Evolutionary conservation across 2,329 filamentous ascomycete genomes (phyloP), one percentile per base, ranked within the genome.

Genomic region (Ophiostoma montium): DNA sequence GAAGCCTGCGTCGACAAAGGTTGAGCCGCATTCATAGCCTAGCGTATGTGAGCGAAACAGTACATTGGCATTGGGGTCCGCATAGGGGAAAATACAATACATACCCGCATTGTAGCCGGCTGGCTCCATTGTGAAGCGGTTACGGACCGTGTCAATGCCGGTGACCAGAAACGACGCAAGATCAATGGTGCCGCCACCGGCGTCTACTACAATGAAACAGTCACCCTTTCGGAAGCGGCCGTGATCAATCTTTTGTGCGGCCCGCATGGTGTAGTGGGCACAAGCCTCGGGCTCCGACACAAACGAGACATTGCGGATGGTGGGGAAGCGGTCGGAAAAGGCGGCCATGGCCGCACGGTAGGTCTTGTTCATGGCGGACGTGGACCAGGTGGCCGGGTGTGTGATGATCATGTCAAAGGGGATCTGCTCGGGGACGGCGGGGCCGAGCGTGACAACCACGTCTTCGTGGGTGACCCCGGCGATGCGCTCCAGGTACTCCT

Each of bases 201-300:
- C 58, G 31, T 60, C 58, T 6, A 58, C 56, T 7, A 60, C 57
- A 35, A 60, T 54, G 33, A 59, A 59, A 46, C 57, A 58, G 41
- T 59, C 58, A 10, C 35, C 44, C 35, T 56, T 57, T 21, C 52
- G 39, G 35, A 59, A 56, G 3, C 51, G 48, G 1, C 49, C 49
- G 19, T 55, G 50, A 19, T 58, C 55, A 5, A 50, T 38, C 15
- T 53, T 53, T 53, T 55, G 54, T 5, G 57, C 58, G 9, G 53
- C 58, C 3, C 56, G 54, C 21, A 60, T 49, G 11, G 49, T 56
- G 50, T 53, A 55, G 15, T 55, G 53, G 9, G 55, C 55, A 33
- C 53, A 54, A 2, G 55, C 55, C 16, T 55, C 55, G 3, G 55
- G 55, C 35, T 56, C 55, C 2, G 52, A 49, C 5, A 53, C 51